These are phyloP conservation scores for Eucalyptus guilfoylei DNA, from an alignment of 345 rosid genomes.

Conservation along the genomic window DNA sequence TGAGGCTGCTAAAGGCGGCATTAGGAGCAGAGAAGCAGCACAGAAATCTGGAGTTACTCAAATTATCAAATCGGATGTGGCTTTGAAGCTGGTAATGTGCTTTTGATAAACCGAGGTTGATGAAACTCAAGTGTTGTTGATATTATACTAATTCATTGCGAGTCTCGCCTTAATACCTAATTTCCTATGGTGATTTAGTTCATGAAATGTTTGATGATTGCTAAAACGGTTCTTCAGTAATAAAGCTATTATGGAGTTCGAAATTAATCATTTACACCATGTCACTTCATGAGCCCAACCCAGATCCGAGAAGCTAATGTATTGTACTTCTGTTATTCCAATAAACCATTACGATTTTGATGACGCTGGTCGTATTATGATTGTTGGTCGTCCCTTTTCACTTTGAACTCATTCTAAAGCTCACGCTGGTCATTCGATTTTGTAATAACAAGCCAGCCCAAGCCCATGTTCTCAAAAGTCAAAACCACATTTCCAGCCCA, in stretches of 20 bases:
- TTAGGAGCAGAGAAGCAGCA: neutral
- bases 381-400: neutral
- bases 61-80: neutral
- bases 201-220: neutral
- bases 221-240: neutral
- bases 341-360: neutral
- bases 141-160: neutral
- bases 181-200: neutral
- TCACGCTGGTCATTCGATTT: neutral
- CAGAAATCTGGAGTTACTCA: neutral
- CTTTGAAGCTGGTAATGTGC: neutral
- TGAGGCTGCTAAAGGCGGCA: neutral
- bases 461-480: too few species aligned
- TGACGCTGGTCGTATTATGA: neutral
- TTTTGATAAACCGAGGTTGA: neutral
- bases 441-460: too few species aligned
- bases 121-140: neutral
- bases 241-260: neutral
- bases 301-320: neutral
- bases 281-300: neutral
- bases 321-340: neutral
- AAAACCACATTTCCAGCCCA: too few species aligned
- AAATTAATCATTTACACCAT: too few species aligned
- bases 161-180: neutral
- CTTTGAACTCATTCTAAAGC: neutral